A percentile compares a stretch with the other conserved stretches of the same genome.
Evolutionary conservation across 2,329 filamentous ascomycete species (phyloP).

Genomic region (Botryosphaeria agaves): DNA sequence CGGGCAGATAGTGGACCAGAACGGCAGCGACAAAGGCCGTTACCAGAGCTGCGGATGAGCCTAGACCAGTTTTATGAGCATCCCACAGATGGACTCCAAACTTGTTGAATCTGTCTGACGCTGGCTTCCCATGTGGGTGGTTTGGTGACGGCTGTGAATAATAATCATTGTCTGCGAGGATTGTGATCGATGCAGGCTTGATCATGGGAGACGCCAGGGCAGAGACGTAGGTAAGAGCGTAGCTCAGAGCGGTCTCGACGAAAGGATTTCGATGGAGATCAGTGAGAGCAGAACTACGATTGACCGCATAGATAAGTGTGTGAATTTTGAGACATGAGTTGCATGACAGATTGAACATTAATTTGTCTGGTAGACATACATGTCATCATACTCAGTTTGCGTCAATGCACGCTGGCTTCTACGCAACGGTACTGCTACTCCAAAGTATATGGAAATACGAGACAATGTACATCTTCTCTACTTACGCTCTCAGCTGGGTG

Average conservation of each 20-base stretch:
- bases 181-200: conserved; percentile 56
- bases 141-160: conserved; percentile 51
- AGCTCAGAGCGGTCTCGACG: conserved; percentile 79
- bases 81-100: conserved; percentile 59
- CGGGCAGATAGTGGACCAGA: conserved; percentile 55
- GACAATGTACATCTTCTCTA: no score
- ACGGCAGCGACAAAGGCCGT: conserved; percentile 69
- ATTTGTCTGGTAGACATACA: no score
- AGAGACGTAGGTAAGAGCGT: conserved; percentile 68
- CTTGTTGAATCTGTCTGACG: conserved; percentile 46
- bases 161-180: conserved; percentile 92
- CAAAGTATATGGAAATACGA: no score
- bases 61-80: conserved; percentile 90
- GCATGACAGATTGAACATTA: no score
- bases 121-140: conserved; percentile 14
- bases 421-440: no score
- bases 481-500: conserved; percentile 63
- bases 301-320: no score
- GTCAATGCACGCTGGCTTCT: no score
- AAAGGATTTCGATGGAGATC: conserved; percentile 56
- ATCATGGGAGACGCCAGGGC: conserved; percentile 35
- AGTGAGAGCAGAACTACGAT: conserved; percentile 11
- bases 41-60: conserved; percentile 85
- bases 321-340: no score
- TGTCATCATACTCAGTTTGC: no score